Conservation (phyloP, 805 yeast genomes). For the Spencermartinsiella europaea region DNA sequence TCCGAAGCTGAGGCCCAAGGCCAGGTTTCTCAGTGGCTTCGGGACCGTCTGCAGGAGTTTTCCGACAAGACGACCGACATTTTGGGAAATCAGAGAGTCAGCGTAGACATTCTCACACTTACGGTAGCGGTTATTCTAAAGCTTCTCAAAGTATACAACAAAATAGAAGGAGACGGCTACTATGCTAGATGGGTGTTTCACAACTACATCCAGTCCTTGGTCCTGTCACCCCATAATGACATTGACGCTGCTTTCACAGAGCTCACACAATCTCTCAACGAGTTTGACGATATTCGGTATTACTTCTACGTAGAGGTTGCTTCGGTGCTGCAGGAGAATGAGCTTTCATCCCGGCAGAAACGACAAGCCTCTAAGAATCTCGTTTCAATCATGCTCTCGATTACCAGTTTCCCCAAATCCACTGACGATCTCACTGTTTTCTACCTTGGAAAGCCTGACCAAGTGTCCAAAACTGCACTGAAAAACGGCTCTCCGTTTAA, state of each 20-base stretch:
- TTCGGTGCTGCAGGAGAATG: conserved; percentile 31
- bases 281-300: conserved; percentile 73
- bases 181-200: conserved; percentile 56
- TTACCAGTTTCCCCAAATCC: conserved; percentile 19
- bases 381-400: neutral
- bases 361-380: neutral
- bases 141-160: conserved; percentile 47
- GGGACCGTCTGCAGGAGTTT: conserved; percentile 51
- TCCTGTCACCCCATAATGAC: conserved; percentile 23
- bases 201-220: neutral
- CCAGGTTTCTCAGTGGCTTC: conserved; percentile 58
- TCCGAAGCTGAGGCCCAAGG: conserved; percentile 39
- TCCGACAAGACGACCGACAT: conserved; percentile 38
- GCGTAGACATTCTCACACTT: conserved; percentile 8
- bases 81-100: conserved; percentile 10
- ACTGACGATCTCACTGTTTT: conserved; percentile 20
- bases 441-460: conserved; percentile 17
- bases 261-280: conserved; percentile 45
- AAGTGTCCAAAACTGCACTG: conserved; percentile 18
- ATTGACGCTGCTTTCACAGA: conserved; percentile 49
- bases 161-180: conserved; percentile 45
- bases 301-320: conserved; percentile 57
- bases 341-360: neutral
- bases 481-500: conserved; percentile 38
- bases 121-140: conserved; percentile 23